Evolutionary conservation across 2,329 filamentous ascomycete genomes (phyloP).

Genomic region (Colletotrichum karsti): DNA sequence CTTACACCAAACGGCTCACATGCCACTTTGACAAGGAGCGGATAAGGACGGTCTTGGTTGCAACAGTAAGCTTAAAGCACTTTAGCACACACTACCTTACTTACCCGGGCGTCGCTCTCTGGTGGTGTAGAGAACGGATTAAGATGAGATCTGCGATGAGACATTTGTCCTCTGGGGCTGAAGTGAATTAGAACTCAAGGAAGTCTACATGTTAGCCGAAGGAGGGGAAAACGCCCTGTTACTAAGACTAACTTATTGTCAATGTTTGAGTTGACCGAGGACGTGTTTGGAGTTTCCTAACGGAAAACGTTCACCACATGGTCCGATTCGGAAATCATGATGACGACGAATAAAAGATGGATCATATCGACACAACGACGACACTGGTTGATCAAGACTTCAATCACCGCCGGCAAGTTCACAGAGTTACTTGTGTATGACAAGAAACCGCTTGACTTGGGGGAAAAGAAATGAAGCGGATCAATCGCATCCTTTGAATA

Average conservation of each 20-base stretch:
- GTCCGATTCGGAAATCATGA: no score
- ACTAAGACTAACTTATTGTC: background rate
- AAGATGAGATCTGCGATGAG: constrained; percentile 15
- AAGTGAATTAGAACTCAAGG: background rate
- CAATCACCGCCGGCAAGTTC: no score
- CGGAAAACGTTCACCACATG: no score
- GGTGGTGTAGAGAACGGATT: background rate
- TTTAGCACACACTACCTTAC: background rate
- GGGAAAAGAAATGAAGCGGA: no score
- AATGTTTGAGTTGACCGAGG: no score
- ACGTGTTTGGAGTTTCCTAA: no score
- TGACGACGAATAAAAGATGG: no score
- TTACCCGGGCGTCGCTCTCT: background rate
- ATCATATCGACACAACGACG: no score
- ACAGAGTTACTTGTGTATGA: no score
- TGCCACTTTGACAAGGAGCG: constrained; percentile 6
- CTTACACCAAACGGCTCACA: constrained; percentile 28
- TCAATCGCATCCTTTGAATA: no score
- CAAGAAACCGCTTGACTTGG: no score
- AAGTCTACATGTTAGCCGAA: background rate
- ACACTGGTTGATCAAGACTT: no score
- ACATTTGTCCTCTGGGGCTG: background rate
- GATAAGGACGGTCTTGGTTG: background rate
- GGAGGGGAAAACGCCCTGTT: background rate
- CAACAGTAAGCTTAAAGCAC: constrained; percentile 20